These are phyloP conservation scores for Mortierella sp. DNA, from an alignment of 371 early-diverging fungal genomes.

Conservation along the genomic window DNA sequence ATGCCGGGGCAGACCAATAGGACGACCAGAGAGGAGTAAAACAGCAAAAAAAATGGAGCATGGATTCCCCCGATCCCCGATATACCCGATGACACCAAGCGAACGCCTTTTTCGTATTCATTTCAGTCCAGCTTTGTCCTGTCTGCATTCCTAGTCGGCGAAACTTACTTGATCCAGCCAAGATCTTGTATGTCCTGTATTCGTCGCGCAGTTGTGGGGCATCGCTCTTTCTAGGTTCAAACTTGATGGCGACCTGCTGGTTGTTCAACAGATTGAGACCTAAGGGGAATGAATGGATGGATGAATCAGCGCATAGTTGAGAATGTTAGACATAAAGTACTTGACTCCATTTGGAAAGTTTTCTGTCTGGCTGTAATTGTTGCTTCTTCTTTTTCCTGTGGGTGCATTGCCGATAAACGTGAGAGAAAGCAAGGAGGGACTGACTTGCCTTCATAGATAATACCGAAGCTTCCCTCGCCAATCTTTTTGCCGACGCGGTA, in stretches of 20 bases:
- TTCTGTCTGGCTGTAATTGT: background rate
- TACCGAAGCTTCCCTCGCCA: conserved; percentile 98
- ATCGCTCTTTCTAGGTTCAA: conserved; percentile 94
- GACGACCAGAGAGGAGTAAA: too few species aligned
- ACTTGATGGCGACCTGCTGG: conserved; percentile 93
- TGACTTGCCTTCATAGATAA: conserved; percentile 94
- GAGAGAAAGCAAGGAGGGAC: background rate
- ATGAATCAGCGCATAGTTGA: background rate
- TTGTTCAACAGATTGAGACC: conserved; percentile 84
- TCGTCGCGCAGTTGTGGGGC: conserved; percentile 96
- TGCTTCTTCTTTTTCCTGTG: background rate
- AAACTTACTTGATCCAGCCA: conserved; percentile 79
- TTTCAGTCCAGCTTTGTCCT: background rate
- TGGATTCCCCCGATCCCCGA: conserved; percentile 11
- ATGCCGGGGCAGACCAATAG: background rate
- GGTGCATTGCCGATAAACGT: background rate
- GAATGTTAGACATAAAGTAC: background rate
- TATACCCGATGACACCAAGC: conserved; percentile 1
- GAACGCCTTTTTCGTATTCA: background rate
- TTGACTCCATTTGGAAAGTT: background rate
- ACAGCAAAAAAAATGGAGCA: background rate
- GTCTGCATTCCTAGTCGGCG: background rate
- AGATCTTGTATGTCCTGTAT: conserved; percentile 91
- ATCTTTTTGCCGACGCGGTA: conserved; percentile 96
- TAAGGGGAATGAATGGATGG: conserved; percentile 21